Percentiles rank a stretch among this genome's conserved stretches.
phyloP scores from a whole-genome alignment of 2,329 filamentous ascomycete species.

The Rhexocercosporidium sp. region DNA sequence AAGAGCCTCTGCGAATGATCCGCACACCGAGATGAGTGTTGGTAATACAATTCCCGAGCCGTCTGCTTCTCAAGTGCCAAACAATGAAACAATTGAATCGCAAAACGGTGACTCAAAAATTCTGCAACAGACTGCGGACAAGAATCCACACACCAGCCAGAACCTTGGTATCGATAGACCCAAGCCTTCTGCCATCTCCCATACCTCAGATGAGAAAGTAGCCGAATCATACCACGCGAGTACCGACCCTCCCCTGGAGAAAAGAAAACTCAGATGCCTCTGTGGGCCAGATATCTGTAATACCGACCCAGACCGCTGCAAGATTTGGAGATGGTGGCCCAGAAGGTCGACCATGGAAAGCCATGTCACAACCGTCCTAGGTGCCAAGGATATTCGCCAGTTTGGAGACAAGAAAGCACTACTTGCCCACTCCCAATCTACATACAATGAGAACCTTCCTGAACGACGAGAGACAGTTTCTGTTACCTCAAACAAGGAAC shows the following conservation, averaged over 20 bases:
- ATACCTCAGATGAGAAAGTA: not conserved
- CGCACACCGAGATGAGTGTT: no score
- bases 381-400: not conserved
- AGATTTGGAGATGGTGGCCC: not conserved
- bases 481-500: not conserved
- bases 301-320: not conserved
- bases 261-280: not conserved
- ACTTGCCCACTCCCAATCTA: slow-evolving; percentile 5
- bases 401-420: not conserved
- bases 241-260: not conserved
- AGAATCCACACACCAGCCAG: not conserved
- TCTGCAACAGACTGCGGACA: slow-evolving; percentile 4
- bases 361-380: not conserved
- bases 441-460: not conserved
- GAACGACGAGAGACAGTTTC: not conserved
- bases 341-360: not conserved
- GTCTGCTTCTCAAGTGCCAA: not conserved
- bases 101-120: not conserved
- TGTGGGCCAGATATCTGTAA: not conserved
- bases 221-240: not conserved
- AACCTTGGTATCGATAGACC: slow-evolving; percentile 6
- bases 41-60: no score
- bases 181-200: not conserved
- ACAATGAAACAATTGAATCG: not conserved
- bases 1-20: no score